A percentile compares a stretch with the other conserved stretches of the same genome.
Conservation (phyloP, 306 rosid genomes). For the Sicyos edulis region DNA sequence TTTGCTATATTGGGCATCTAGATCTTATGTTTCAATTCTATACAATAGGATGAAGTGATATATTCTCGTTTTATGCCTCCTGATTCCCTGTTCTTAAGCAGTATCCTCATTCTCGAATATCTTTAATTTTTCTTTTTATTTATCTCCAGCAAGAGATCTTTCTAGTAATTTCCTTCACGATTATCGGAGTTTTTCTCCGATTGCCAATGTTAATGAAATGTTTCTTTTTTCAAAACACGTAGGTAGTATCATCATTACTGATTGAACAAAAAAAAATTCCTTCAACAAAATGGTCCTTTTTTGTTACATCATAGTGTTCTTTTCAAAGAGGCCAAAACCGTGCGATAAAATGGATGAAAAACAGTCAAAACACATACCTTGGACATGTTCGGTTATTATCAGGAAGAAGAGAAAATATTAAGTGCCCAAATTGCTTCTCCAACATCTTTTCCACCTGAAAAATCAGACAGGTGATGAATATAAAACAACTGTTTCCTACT, state of each 20-base stretch:
- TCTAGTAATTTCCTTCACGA: too few relatives aligned
- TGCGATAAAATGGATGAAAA: not conserved
- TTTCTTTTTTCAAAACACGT: too few relatives aligned
- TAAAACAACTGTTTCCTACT: not conserved
- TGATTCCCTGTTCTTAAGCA: not conserved
- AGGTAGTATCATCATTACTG: not conserved
- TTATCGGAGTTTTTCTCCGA: too few relatives aligned
- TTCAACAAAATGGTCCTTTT: not conserved
- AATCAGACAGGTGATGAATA: constrained; percentile 5
- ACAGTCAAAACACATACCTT: constrained; percentile 40
- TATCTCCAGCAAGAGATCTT: too few relatives aligned
- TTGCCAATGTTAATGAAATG: too few relatives aligned
- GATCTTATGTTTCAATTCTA: not conserved
- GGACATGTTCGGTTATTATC: constrained; percentile 69
- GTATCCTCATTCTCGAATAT: too few relatives aligned
- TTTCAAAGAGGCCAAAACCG: not conserved
- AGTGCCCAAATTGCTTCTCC: constrained; percentile 72
- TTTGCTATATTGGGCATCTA: constrained; percentile 5
- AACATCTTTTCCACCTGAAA: constrained; percentile 94
- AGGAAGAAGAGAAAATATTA: constrained; percentile 62
- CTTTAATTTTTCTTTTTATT: too few relatives aligned
- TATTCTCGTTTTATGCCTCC: not conserved
- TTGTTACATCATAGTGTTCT: not conserved
- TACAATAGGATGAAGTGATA: not conserved
- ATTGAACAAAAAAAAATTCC: not conserved